Percentiles rank a stretch among this genome's conserved stretches.
Conservation (phyloP, 805 yeast species). For the Lipomyces yamadae region DNA sequence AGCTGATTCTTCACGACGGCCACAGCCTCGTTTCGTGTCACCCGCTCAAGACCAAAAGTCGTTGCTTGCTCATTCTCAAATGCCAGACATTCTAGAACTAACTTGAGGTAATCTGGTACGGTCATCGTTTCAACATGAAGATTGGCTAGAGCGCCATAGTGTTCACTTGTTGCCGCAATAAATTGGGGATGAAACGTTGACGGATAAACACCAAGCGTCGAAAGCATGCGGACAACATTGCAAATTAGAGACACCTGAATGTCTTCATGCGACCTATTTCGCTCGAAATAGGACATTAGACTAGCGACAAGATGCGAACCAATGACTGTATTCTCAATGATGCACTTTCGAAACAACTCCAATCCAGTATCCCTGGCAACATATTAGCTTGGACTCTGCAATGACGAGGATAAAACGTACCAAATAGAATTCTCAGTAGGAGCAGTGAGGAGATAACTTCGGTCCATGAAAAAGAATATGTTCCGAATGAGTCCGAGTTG, state of each 20-base stretch:
- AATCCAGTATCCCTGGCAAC: conserved; percentile 29
- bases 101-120: conserved; percentile 26
- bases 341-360: conserved; percentile 21
- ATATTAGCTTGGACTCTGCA: not conserved
- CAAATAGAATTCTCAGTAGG: conserved; percentile 35
- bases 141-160: conserved; percentile 22
- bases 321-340: conserved; percentile 14
- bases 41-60: conserved; percentile 15
- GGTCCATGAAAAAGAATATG: conserved; percentile 44
- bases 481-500: conserved; percentile 39
- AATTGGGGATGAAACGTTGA: conserved; percentile 27
- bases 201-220: conserved; percentile 22
- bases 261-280: conserved; percentile 14
- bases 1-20: conserved; percentile 20
- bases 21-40: conserved; percentile 23
- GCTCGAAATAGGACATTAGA: conserved; percentile 16
- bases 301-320: conserved; percentile 21
- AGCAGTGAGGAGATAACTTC: conserved; percentile 39
- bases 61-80: conserved; percentile 31
- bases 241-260: conserved; percentile 4
- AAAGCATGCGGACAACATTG: conserved; percentile 23
- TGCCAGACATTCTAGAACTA: conserved; percentile 9
- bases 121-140: conserved; percentile 14
- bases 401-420: conserved; percentile 12
- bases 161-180: conserved; percentile 19